These are phyloP conservation scores for Lachnellula suecica DNA, from an alignment of 2,329 filamentous ascomycete genomes.

Conservation along the genomic window DNA sequence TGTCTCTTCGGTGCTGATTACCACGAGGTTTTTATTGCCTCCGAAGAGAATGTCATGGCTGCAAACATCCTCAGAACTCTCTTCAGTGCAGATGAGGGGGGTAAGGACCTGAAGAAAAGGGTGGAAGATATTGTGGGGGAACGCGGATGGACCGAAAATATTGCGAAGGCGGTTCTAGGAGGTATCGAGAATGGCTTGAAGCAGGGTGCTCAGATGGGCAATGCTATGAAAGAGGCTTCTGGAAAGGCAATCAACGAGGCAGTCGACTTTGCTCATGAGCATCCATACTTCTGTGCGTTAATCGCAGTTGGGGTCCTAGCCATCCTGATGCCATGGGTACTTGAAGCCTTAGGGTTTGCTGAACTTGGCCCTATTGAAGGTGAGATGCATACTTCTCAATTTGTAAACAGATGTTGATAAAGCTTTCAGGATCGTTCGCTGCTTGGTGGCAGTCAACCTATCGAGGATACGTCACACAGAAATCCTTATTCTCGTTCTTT, in stretches of 20 bases:
- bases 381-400: not conserved
- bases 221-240: not conserved
- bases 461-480: not conserved
- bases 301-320: slow-evolving; percentile 1
- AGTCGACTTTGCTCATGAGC: not conserved
- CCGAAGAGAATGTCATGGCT: not conserved
- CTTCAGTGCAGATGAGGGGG: not conserved
- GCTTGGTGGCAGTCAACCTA: slow-evolving; percentile 2
- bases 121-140: not conserved
- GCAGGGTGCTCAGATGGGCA: slow-evolving; percentile 1
- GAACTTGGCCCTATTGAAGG: slow-evolving; percentile 3
- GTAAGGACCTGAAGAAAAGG: not conserved
- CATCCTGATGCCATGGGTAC: slow-evolving; percentile 2
- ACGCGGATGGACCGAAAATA: not conserved
- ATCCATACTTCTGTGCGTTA: not conserved
- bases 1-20: slow-evolving; percentile 1
- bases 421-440: not conserved
- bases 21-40: not conserved
- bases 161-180: not conserved
- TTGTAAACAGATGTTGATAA: not conserved
- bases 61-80: slow-evolving; percentile 1
- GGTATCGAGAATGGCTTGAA: not conserved
- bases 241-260: not conserved
- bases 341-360: slow-evolving; percentile 1
- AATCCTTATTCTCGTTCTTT: slow-evolving; percentile 1